These are phyloP conservation scores for Colletotrichum chlorophyti DNA, from an alignment of 2,329 filamentous ascomycete species.

Conservation along the genomic window DNA sequence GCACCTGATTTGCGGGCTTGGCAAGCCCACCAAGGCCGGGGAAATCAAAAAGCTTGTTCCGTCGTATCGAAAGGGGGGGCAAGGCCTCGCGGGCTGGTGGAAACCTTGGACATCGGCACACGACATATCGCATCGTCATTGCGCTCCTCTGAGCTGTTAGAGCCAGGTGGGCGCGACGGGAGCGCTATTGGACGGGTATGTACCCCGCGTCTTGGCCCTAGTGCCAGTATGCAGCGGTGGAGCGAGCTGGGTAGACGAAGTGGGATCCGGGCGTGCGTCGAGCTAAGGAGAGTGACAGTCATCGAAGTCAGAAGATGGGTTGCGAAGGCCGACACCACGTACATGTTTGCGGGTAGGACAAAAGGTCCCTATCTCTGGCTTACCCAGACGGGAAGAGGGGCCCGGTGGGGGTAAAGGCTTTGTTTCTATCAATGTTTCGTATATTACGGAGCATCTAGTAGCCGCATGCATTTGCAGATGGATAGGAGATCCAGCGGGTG, in stretches of 20 bases:
- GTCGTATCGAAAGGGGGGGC: slow-evolving; percentile 15
- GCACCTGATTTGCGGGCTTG: slow-evolving; percentile 25
- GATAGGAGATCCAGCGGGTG: background rate
- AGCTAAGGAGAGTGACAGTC: too few relatives aligned
- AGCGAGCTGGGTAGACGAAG: background rate
- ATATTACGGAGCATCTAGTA: too few relatives aligned
- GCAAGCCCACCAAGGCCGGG: slow-evolving; percentile 8
- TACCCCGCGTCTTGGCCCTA: slow-evolving; percentile 25
- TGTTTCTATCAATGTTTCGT: too few relatives aligned
- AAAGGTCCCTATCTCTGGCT: background rate
- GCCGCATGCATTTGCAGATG: slow-evolving; percentile 1
- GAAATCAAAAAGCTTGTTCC: slow-evolving; percentile 26
- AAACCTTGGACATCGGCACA: background rate
- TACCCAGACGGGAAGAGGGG: background rate
- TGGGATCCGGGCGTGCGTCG: slow-evolving; percentile 8
- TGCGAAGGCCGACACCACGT: background rate
- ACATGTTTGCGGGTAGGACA: background rate
- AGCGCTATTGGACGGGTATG: slow-evolving; percentile 29
- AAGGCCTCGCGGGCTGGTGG: too few relatives aligned
- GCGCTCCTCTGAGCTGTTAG: slow-evolving; percentile 5
- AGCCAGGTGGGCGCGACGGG: slow-evolving; percentile 8
- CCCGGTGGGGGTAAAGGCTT: too few relatives aligned
- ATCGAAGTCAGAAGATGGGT: background rate
- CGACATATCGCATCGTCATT: slow-evolving; percentile 19
- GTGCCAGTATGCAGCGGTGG: background rate